Conservation (phyloP, 1,284 basidiomycete genomes). For the Leccinum pseudoinsigne region DNA sequence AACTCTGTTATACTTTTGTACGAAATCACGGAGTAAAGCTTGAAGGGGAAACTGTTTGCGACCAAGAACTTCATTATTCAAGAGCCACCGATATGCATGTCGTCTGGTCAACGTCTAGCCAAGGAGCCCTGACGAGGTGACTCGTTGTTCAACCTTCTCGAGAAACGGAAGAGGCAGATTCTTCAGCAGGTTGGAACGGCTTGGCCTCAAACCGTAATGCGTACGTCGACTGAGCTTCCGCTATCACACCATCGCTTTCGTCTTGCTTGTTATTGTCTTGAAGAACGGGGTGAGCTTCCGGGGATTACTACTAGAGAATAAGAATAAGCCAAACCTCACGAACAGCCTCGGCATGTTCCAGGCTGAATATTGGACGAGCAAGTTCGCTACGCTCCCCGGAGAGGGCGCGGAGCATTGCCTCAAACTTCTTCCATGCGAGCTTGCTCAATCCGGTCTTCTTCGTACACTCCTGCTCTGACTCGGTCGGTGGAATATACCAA, state of each 20-base stretch:
- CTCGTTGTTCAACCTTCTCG: conserved; percentile 24
- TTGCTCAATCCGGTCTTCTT: conserved; percentile 76
- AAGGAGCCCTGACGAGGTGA: no score
- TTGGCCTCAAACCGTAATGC: conserved; percentile 76
- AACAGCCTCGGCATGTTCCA: conserved; percentile 93
- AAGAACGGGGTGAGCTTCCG: conserved; percentile 12
- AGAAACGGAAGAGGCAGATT: conserved; percentile 30
- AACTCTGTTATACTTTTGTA: conserved; percentile 4
- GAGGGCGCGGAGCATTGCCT: conserved; percentile 86
- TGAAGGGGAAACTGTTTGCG: background rate
- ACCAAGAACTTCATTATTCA: conserved; percentile 11
- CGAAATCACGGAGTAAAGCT: background rate
- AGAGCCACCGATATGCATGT: conserved; percentile 5
- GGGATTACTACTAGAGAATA: background rate
- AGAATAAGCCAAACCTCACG: conserved; percentile 60
- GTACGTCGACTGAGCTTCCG: conserved; percentile 36
- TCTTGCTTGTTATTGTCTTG: conserved; percentile 71
- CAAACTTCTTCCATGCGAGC: conserved; percentile 80
- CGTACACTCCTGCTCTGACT: conserved; percentile 81
- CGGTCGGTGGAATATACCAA: conserved; percentile 95
- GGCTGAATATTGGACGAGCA: conserved; percentile 91
- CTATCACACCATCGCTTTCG: conserved; percentile 32
- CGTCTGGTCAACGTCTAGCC: conserved; percentile 3
- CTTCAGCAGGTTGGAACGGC: conserved; percentile 70
- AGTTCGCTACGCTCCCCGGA: conserved; percentile 89